Percentiles rank a stretch among this genome's conserved stretches.
phyloP scores from a whole-genome alignment of 768 basidiomycete genomes.

The Boletus tylopilopsis region DNA sequence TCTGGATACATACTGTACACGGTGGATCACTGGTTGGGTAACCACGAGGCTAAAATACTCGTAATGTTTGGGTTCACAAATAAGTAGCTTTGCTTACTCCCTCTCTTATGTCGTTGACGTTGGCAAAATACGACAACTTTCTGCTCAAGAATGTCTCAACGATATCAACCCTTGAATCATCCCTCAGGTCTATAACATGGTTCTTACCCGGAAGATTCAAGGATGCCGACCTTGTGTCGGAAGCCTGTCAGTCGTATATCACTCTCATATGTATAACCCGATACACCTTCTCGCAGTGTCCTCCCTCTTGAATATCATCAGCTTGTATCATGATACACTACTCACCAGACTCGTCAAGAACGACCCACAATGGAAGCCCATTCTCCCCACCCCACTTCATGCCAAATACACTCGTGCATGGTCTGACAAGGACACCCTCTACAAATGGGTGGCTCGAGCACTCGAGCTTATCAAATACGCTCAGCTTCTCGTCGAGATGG shows the following conservation, averaged over 20 bases:
- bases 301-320: conserved; percentile 79
- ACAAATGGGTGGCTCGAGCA: conserved; percentile 74
- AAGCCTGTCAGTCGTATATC: conserved; percentile 69
- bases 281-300: conserved; percentile 55
- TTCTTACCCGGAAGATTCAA: conserved; percentile 95
- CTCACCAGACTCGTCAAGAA: conserved; percentile 61
- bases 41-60: background rate
- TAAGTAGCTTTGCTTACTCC: conserved; percentile 18
- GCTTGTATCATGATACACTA: conserved; percentile 95
- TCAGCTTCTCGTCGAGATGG: conserved; percentile 90
- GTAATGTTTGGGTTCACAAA: conserved; percentile 24
- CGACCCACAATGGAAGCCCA: conserved; percentile 67
- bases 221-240: conserved; percentile 94
- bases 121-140: conserved; percentile 77
- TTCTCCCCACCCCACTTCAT: conserved; percentile 75
- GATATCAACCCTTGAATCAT: conserved; percentile 85
- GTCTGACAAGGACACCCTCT: conserved; percentile 62
- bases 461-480: conserved; percentile 77
- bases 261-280: conserved; percentile 14
- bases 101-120: conserved; percentile 51
- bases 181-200: conserved; percentile 89
- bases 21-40: background rate
- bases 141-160: conserved; percentile 82
- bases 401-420: conserved; percentile 89
- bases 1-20: conserved; percentile 20